Conservation (phyloP, 129 eudicot species). For the Calendula officinalis region DNA sequence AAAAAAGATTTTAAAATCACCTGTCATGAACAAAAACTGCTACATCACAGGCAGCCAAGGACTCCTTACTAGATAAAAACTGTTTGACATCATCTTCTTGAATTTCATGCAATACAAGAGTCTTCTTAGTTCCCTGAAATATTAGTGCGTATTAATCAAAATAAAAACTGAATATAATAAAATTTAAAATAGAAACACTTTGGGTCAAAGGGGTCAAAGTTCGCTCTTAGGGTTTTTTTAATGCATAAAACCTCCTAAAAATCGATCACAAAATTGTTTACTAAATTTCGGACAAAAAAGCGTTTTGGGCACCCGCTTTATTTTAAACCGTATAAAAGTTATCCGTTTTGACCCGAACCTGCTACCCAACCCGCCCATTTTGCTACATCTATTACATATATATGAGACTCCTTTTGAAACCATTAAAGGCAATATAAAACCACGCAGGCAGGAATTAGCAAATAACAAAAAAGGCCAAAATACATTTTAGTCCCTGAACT, state of each 20-base stretch:
- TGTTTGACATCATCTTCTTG: slow-evolving; percentile 81
- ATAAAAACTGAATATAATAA: background rate
- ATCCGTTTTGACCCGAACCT: background rate
- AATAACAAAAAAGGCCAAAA: background rate
- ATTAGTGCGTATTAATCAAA: background rate
- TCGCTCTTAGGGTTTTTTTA: background rate
- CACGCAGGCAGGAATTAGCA: slow-evolving; percentile 5
- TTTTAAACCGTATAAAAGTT: background rate
- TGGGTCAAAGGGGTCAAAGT: background rate
- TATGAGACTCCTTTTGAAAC: background rate
- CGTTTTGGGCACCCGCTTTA: background rate
- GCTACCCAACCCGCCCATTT: background rate
- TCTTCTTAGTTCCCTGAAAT: slow-evolving; percentile 78
- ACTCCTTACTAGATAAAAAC: slow-evolving; percentile 63
- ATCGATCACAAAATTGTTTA: too few species aligned
- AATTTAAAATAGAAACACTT: background rate
- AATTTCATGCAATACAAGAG: slow-evolving; percentile 78
- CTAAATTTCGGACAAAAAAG: background rate
- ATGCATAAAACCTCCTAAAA: background rate
- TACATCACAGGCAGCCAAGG: slow-evolving; percentile 78
- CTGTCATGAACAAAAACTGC: slow-evolving; percentile 85
- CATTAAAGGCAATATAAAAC: background rate
- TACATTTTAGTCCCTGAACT: too few species aligned
- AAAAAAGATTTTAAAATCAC: slow-evolving; percentile 25
- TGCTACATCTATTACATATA: background rate